Percentiles rank a stretch among this genome's conserved stretches.
phyloP scores from a whole-genome alignment of 257 asterid genomes.

The Orobanche coerulescens region DNA sequence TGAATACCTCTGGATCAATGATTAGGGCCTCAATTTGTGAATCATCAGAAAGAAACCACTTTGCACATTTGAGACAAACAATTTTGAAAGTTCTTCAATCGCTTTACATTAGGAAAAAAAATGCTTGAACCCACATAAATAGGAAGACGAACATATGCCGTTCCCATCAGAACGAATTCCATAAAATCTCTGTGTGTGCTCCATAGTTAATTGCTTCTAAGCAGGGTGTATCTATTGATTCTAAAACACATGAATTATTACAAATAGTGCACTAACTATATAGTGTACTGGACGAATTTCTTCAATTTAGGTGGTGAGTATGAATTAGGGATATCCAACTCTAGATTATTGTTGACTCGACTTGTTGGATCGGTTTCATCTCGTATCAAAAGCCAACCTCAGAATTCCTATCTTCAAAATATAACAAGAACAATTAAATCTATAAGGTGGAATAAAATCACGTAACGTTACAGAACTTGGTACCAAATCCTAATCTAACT shows the following conservation, averaged over 20 bases:
- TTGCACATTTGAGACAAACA: neutral
- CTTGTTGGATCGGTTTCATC: constrained; percentile 5
- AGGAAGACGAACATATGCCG: neutral
- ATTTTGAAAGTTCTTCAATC: neutral
- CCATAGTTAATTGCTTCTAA: neutral
- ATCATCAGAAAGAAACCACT: neutral
- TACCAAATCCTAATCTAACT: constrained; percentile 16
- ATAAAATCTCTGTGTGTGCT: no score
- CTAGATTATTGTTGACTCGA: neutral
- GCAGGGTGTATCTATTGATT: neutral
- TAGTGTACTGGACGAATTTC: neutral
- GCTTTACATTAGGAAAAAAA: neutral
- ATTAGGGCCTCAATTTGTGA: neutral
- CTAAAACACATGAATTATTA: neutral
- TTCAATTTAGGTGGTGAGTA: neutral
- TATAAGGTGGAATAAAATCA: neutral
- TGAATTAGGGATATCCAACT: neutral
- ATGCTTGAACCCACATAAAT: neutral
- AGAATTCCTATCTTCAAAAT: neutral
- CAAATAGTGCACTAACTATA: neutral
- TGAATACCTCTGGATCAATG: neutral
- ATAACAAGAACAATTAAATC: neutral
- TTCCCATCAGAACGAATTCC: neutral
- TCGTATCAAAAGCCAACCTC: neutral
- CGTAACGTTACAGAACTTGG: constrained; percentile 4